Conservation (phyloP, 768 basidiomycete genomes). For the Strobilomyces echinocephalus region DNA sequence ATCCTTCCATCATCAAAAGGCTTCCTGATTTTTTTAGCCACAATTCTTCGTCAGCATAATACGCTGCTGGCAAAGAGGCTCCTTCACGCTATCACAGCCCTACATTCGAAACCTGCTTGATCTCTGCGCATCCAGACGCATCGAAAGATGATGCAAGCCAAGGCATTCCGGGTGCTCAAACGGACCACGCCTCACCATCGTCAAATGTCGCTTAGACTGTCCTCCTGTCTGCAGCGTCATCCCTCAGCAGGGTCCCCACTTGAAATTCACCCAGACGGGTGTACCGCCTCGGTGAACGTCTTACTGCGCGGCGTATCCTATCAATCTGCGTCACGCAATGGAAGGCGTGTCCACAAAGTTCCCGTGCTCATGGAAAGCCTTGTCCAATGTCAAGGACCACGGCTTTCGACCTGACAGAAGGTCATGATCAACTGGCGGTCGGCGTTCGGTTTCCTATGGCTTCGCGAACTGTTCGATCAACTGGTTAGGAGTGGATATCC, state of each 20-base stretch:
- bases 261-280: conserved; percentile 24
- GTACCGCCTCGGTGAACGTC: conserved; percentile 51
- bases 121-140: conserved; percentile 4
- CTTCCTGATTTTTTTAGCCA: conserved; percentile 38
- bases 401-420: conserved; percentile 63
- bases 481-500: conserved; percentile 60
- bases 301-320: conserved; percentile 45
- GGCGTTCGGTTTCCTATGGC: conserved; percentile 37
- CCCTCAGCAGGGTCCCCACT: conserved; percentile 5
- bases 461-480: conserved; percentile 61
- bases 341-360: conserved; percentile 42
- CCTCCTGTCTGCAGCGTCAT: conserved; percentile 14
- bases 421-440: conserved; percentile 50
- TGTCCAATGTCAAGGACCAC: conserved; percentile 27
- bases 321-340: conserved; percentile 34
- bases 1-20: conserved; percentile 36
- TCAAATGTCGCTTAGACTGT: conserved; percentile 11
- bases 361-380: conserved; percentile 40
- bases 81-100: conserved; percentile 20
- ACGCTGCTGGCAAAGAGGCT: conserved; percentile 32
- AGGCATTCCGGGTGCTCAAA: conserved; percentile 4
- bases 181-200: conserved; percentile 2
- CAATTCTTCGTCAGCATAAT: conserved; percentile 41
- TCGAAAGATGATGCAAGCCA: conserved; percentile 8
- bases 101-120: conserved; percentile 12